phyloP scores from a whole-genome alignment of 306 rosid genomes.

The Malus domestica region DNA sequence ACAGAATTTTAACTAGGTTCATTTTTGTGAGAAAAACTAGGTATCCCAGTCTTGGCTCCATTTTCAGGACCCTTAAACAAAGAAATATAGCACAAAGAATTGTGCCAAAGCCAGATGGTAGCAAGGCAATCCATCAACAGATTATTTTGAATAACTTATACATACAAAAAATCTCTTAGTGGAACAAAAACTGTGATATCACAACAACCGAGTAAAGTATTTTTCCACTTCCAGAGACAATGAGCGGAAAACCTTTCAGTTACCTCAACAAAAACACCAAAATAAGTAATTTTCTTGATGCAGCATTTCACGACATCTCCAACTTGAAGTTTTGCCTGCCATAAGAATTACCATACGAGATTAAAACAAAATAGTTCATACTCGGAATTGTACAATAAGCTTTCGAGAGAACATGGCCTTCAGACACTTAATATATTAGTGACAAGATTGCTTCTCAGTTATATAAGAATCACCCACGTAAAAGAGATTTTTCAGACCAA shows the following conservation, averaged over 20 bases:
- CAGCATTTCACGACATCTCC: constrained; percentile 85
- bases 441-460: not conserved
- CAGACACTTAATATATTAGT: not conserved
- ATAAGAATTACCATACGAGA: constrained; percentile 20
- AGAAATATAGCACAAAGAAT: not conserved
- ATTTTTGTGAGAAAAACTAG: not conserved
- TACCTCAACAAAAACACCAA: constrained; percentile 96
- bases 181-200: not conserved
- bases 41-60: constrained; percentile 16
- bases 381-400: not conserved
- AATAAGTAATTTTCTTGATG: constrained; percentile 75
- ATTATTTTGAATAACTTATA: not conserved
- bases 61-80: not conserved
- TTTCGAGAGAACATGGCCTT: not conserved
- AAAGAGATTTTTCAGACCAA: not conserved
- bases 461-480: not conserved
- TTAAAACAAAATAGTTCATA: constrained; percentile 6
- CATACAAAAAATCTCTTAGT: not conserved
- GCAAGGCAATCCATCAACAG: not conserved
- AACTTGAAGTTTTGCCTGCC: constrained; percentile 79
- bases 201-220: not conserved
- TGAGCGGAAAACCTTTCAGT: constrained; percentile 16
- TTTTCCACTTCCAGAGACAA: not conserved
- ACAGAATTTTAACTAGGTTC: constrained; percentile 16
- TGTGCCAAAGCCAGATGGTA: not conserved